These are phyloP conservation scores for Amanita rubescens DNA, from an alignment of 768 basidiomycete species.

Conservation along the genomic window DNA sequence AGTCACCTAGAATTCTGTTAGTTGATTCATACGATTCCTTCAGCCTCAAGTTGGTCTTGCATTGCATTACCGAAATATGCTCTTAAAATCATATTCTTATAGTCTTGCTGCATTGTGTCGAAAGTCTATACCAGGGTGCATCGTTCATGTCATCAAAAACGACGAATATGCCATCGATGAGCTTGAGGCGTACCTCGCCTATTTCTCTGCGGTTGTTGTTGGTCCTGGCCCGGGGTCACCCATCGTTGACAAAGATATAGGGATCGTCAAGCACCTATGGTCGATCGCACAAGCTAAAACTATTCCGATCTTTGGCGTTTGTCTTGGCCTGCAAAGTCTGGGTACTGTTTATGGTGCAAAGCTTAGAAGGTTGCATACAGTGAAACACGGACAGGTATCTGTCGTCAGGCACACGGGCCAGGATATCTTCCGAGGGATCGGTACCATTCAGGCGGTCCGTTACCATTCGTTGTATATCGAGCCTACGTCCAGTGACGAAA, in stretches of 20 bases:
- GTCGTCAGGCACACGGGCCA: constrained; percentile 47
- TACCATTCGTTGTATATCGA: constrained; percentile 75
- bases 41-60: constrained; percentile 68
- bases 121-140: constrained; percentile 50
- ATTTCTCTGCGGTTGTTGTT: constrained; percentile 64
- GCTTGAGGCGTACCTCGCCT: constrained; percentile 44
- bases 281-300: constrained; percentile 41
- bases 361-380: constrained; percentile 50
- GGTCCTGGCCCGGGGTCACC: constrained; percentile 83
- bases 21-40: constrained; percentile 86
- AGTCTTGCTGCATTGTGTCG: constrained; percentile 72
- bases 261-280: constrained; percentile 68
- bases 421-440: constrained; percentile 56
- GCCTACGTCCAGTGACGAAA: constrained; percentile 33
- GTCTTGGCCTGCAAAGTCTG: constrained; percentile 76
- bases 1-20: constrained; percentile 51
- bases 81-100: background rate
- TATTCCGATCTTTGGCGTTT: constrained; percentile 77
- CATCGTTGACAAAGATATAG: constrained; percentile 50
- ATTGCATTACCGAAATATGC: background rate
- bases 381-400: constrained; percentile 80
- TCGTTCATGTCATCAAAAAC: constrained; percentile 68
- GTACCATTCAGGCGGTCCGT: constrained; percentile 52
- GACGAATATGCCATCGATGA: constrained; percentile 45
- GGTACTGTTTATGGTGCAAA: constrained; percentile 55